phyloP scores from a whole-genome alignment of 2,329 filamentous ascomycete genomes.

The Chaetomiaceae sp. region DNA sequence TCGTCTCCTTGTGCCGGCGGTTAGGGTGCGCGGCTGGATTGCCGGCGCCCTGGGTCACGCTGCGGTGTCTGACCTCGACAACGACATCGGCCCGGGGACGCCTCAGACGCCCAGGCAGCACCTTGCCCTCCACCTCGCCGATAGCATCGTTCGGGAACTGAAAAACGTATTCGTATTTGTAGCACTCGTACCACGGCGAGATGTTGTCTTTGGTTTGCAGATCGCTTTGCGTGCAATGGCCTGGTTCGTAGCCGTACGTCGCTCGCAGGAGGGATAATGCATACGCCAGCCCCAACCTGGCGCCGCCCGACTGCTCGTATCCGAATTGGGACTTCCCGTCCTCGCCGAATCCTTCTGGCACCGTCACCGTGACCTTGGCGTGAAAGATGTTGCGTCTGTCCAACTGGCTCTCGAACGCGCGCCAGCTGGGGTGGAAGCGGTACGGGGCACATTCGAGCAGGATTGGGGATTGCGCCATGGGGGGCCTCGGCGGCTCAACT shows the following conservation, averaged over 20 bases:
- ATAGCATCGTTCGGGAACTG: constrained; percentile 37
- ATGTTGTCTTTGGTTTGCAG: constrained; percentile 1
- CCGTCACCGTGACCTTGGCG: constrained; percentile 30
- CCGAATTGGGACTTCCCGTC: constrained; percentile 41
- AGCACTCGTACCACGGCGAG: constrained; percentile 30
- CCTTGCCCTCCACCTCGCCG: not conserved
- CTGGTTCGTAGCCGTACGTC: constrained; percentile 38
- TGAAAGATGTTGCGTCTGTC: constrained; percentile 36
- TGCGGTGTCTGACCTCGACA: not conserved
- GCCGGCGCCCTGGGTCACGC: not conserved
- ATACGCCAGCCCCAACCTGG: constrained; percentile 41
- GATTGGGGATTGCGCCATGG: constrained; percentile 37
- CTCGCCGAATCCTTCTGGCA: constrained; percentile 26
- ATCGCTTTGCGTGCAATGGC: constrained; percentile 34
- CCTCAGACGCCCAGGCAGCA: not conserved
- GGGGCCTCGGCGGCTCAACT: constrained; percentile 35
- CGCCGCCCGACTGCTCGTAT: constrained; percentile 41
- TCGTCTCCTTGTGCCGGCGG: not conserved
- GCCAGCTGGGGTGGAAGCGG: constrained; percentile 47
- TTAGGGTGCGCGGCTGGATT: too few species aligned
- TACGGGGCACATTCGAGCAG: constrained; percentile 52
- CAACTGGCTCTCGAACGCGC: constrained; percentile 38
- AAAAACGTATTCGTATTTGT: constrained; percentile 36
- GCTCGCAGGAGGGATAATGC: constrained; percentile 35
- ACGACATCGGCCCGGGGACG: not conserved